phyloP scores from a whole-genome alignment of 2,329 filamentous ascomycete species.

The Monilinia fructicola region DNA sequence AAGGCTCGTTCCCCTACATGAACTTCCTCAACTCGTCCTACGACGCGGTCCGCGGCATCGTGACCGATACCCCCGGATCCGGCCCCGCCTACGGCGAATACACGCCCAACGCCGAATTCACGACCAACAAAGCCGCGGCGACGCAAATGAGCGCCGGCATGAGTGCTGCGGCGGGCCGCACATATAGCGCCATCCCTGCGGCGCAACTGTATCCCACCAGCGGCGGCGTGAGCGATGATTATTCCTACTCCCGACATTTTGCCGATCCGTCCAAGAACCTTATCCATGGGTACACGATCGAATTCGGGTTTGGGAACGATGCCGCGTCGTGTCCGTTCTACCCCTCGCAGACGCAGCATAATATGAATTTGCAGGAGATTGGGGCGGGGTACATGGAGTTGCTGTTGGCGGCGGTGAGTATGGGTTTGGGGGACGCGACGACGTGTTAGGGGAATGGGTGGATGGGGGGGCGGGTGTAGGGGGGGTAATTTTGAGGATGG shows the following conservation, averaged over 20 bases:
- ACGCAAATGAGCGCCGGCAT: slow-evolving; percentile 44
- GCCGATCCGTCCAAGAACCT: slow-evolving; percentile 41
- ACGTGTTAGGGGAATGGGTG: slow-evolving; percentile 24
- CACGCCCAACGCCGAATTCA: slow-evolving; percentile 43
- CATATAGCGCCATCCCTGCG: slow-evolving; percentile 44
- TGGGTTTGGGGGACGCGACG: slow-evolving; percentile 5
- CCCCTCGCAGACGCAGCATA: slow-evolving; percentile 46
- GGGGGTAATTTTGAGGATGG: background rate
- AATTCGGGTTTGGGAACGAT: slow-evolving; percentile 47
- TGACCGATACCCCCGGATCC: slow-evolving; percentile 42
- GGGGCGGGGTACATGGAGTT: slow-evolving; percentile 52
- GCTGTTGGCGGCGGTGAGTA: slow-evolving; percentile 32
- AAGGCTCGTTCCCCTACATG: slow-evolving; percentile 47
- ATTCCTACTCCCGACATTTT: slow-evolving; percentile 49
- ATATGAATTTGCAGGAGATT: slow-evolving; percentile 48
- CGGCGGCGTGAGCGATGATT: slow-evolving; percentile 50
- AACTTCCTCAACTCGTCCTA: slow-evolving; percentile 55
- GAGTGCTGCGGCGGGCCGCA: slow-evolving; percentile 43
- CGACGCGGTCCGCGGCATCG: slow-evolving; percentile 51
- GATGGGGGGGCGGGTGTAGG: background rate
- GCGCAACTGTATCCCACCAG: slow-evolving; percentile 49
- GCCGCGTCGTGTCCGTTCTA: slow-evolving; percentile 45
- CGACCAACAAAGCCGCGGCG: slow-evolving; percentile 40
- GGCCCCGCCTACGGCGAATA: slow-evolving; percentile 49
- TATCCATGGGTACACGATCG: slow-evolving; percentile 48